Conservation (phyloP, 208 protist species). For the Crithidia fasciculata region DNA sequence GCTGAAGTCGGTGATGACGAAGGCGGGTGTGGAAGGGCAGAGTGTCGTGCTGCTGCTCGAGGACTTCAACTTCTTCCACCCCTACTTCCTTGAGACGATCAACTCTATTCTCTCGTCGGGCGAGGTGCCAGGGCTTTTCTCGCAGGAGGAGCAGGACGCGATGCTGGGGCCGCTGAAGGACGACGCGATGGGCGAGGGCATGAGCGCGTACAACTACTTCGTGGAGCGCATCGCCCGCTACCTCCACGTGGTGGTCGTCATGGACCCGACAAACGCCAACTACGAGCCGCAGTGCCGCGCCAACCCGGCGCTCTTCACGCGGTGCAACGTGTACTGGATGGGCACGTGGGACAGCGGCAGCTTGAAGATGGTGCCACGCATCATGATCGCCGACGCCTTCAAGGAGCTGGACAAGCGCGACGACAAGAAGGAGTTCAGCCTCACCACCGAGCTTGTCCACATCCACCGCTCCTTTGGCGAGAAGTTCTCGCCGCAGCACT, state of each 20-base stretch:
- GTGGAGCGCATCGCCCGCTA: constrained; percentile 90
- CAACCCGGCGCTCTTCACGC: constrained; percentile 97
- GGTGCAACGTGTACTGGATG: constrained; percentile 97
- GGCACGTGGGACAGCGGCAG: constrained; percentile 92
- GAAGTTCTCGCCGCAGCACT: constrained; percentile 91
- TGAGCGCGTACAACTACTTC: constrained; percentile 91
- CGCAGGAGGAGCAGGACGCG: constrained; percentile 96
- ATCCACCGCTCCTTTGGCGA: constrained; percentile 79
- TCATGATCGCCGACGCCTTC: constrained; percentile 86
- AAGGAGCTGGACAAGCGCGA: constrained; percentile 70
- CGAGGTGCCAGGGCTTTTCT: constrained; percentile 97
- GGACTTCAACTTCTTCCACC: constrained; percentile 94
- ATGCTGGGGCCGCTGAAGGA: constrained; percentile 93
- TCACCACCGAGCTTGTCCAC: constrained; percentile 89
- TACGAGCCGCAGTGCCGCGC: constrained; percentile 93
- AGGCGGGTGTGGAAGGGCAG: constrained; percentile 92
- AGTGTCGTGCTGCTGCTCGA: constrained; percentile 94
- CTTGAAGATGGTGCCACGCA: constrained; percentile 90
- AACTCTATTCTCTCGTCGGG: constrained; percentile 97
- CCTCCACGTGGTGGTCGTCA: constrained; percentile 95
- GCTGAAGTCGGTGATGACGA: constrained; percentile 92
- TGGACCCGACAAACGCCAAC: constrained; percentile 94
- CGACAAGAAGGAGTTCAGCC: constrained; percentile 88
- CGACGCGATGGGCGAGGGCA: constrained; percentile 82
- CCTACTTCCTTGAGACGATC: constrained; percentile 92